These are phyloP conservation scores for Cyamopsis tetragonoloba DNA, from an alignment of 306 rosid genomes.

Conservation along the genomic window DNA sequence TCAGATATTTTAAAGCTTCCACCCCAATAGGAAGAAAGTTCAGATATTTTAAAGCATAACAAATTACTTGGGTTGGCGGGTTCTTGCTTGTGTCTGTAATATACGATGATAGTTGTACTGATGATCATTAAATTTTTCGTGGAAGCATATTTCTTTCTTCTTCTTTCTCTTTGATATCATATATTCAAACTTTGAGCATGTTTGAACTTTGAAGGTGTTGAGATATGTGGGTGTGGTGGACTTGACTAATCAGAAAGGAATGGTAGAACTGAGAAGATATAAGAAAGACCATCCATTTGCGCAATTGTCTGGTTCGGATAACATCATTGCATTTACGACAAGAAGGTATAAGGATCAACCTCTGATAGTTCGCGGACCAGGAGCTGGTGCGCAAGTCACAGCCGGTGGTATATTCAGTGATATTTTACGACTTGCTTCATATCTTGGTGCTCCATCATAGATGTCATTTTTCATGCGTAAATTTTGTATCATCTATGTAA, in stretches of 20 bases:
- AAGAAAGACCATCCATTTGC: slow-evolving; percentile 95
- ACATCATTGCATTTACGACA: slow-evolving; percentile 90
- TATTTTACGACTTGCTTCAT: slow-evolving; percentile 90
- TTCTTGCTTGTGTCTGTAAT: background rate
- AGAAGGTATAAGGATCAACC: slow-evolving; percentile 78
- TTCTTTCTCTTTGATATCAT: background rate
- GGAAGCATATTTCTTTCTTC: background rate
- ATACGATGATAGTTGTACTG: background rate
- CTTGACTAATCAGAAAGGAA: slow-evolving; percentile 59
- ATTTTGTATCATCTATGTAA: slow-evolving; percentile 26
- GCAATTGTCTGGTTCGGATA: slow-evolving; percentile 89
- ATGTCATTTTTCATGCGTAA: background rate
- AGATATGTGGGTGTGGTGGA: slow-evolving; percentile 96
- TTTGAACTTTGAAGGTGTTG: slow-evolving; percentile 73
- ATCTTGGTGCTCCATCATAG: slow-evolving; percentile 97
- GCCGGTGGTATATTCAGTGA: slow-evolving; percentile 97
- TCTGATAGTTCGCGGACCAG: slow-evolving; percentile 90
- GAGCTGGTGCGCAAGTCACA: slow-evolving; percentile 98
- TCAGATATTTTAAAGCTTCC: background rate
- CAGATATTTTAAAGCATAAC: background rate
- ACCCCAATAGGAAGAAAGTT: background rate
- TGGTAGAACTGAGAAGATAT: slow-evolving; percentile 73
- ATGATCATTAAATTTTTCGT: background rate
- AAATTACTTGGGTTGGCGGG: background rate
- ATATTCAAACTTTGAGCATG: slow-evolving; percentile 4